phyloP scores from a whole-genome alignment of 2,329 filamentous ascomycete species.

The Fulvia fulva region DNA sequence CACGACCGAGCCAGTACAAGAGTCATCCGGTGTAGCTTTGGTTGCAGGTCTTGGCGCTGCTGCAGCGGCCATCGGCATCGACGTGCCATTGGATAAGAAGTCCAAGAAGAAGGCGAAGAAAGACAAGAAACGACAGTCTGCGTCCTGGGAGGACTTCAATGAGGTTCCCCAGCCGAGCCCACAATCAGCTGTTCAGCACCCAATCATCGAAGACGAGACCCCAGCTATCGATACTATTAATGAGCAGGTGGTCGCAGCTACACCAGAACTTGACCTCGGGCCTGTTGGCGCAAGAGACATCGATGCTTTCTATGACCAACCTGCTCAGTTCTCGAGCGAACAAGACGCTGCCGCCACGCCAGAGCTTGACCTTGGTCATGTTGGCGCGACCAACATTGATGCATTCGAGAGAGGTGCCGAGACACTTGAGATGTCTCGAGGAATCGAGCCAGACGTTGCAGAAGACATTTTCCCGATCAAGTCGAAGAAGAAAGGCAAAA shows the following conservation, averaged over 20 bases:
- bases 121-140: slow-evolving; percentile 35
- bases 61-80: background rate
- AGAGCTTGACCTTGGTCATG: background rate
- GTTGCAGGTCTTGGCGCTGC: background rate
- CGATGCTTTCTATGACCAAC: background rate
- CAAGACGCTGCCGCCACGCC: background rate
- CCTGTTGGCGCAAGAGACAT: background rate
- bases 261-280: background rate
- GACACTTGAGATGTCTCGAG: background rate
- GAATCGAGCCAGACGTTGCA: background rate
- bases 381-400: background rate
- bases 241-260: background rate
- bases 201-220: background rate
- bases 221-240: background rate
- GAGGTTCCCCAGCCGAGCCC: background rate
- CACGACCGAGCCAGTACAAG: slow-evolving; percentile 2
- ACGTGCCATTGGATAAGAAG: background rate
- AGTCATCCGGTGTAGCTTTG: slow-evolving; percentile 1
- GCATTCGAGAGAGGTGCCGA: background rate
- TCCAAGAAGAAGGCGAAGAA: slow-evolving; percentile 37
- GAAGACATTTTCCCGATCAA: slow-evolving; percentile 2
- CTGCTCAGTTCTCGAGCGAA: background rate
- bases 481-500: slow-evolving; percentile 30
- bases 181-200: background rate
- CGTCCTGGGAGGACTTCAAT: slow-evolving; percentile 5